Base-by-base conservation (phyloP, 345 rosid species). In the Eucalyptus tenuipes region DNA sequence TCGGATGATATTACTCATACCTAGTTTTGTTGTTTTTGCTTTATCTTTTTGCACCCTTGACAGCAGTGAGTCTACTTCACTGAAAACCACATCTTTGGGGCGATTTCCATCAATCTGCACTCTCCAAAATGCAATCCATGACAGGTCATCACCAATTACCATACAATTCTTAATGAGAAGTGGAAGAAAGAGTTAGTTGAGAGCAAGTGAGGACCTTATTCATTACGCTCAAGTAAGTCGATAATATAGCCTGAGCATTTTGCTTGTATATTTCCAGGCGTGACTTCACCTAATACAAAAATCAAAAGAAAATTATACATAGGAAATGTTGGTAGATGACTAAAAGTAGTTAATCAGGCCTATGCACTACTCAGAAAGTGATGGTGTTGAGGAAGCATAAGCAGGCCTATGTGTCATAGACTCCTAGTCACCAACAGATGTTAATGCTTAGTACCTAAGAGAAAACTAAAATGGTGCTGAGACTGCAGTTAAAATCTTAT, bases 91-190 rank as follows among this genome's bases (percentile, higher is more conserved):
- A 81, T 96, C 98, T 92, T 95, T 96, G 40, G 95, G 86, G 50
- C 92, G 95, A 91, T 93, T 97, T 88, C 98, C 99, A 93, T 96
- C 95, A 87, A 96, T 92, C 99, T 97, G 96, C 87, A 87, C 55
- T 88, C 49, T 57, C 80, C 52, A 79, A 27, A 10, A 75, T 52
- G 16, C 37, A 88, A 88, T 37, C 37, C 37, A 80, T 40, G 45
- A 13, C 27, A 37, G 16, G 61, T 84, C 53, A 57, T 45, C 42
- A 61, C 85, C 49, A 57, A 57, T 45, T 49, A 47, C 85, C 49
- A 57, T 11, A 88, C 20, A 37, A 45, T 47, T n/a, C 48, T 44
- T 20, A 44, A 55, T 55, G 81, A 55, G 59, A 52, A 81, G 45
- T 85, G 27, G 40, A 79, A 80, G 16, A 88, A 55, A 17, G 61